Base-by-base conservation (phyloP, 805 yeast genomes). In the Maudiozyma pseudohumilis region DNA sequence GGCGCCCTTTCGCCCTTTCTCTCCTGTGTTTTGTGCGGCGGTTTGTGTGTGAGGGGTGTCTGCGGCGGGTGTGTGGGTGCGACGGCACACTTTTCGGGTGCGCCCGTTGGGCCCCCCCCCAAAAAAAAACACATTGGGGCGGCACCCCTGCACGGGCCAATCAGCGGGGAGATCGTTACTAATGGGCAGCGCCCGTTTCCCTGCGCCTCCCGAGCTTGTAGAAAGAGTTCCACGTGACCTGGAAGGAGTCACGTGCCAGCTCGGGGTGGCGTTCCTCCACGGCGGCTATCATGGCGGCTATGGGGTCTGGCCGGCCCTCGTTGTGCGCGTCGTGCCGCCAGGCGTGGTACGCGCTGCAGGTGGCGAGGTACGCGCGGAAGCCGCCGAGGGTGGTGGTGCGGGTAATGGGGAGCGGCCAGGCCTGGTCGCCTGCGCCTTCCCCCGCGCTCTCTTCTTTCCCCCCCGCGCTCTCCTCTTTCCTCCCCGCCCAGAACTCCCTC, bases 341-440 rank as follows among this genome's bases (percentile, higher is more conserved):
- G 29, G 62, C 64, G 56, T 78, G 84, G 53, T 70, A 74, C 2
- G 83, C 70, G 50, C 92, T 80, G 70, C 77, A 80, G 0, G 95
- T 82, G n/a, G 64, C 58, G 18, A 80, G 51, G 53, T 84, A 82
- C 15, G 65, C 56, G 3, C 64, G 55, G 45, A 69, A 75, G 5
- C 65, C 74, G 4, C 47, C 54, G 25, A 85, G 41, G 0, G 74
- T 59, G 27, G 69, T 23, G 25, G 25, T 23, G 11, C 8, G 25
- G n/a, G n/a, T n/a, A n/a, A n/a, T n/a, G n/a, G n/a, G n/a, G n/a
- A n/a, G n/a, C n/a, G n/a, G n/a, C n/a, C n/a, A n/a, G n/a, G n/a
- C n/a, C n/a, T n/a, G n/a, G n/a, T n/a, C n/a, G n/a, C n/a, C n/a
- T n/a, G n/a, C n/a, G n/a, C n/a, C 15, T 12, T 11, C 12, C 33